Evolutionary conservation across 164 flowering plant species (phyloP), one percentile per base, ranked within the genome.

Genomic region (Liquidambar formosana): DNA sequence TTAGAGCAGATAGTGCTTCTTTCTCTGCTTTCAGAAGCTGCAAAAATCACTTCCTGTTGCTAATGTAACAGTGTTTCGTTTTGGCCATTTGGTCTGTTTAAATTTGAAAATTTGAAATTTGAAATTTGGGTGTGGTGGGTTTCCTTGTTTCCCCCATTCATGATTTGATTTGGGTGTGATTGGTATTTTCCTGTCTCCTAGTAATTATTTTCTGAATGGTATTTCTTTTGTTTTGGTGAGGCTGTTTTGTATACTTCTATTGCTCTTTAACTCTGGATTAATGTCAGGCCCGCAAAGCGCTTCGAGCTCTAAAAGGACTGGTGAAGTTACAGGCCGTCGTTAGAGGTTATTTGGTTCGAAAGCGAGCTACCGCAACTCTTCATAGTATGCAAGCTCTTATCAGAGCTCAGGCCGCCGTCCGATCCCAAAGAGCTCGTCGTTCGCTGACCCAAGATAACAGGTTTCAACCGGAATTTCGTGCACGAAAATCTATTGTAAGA

Each of bases 241-340:
- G n/a, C 8, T 3, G 23, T 15, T 49, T 48, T n/a, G n/a, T 53
- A 45, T 57, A 15, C 16, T 4, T 45, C 14, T 28, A 11, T 57
- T 33, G 41, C 2, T 2, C 6, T 6, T 33, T 2, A 33, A 33
- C 41, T 33, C 41, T 2, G 6, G 6, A 33, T 33, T 33, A 33
- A 11, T 44, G 25, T 68, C 81, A 88, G 92, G 86, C 93, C 8
- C 64, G 87, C 27, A 86, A 83, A 65, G 93, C 93, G 0, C 81
- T 77, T 44, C 47, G 88, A 71, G 91, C 93, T 13, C 68, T 88
- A 23, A 88, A 71, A 65, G 91, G 91, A 22, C 75, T 88, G 25
- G 93, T 86, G 23, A 86, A 85, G 80, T 21, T 86, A n/a, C 91
- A 88, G 63, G 93, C 93, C 22, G 76, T 79, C 28, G 91, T 88